Percentiles rank a stretch among this genome's conserved stretches.
Evolutionary conservation across 2,329 filamentous ascomycete species (phyloP).

Genomic region (Fonsecaea monophora): DNA sequence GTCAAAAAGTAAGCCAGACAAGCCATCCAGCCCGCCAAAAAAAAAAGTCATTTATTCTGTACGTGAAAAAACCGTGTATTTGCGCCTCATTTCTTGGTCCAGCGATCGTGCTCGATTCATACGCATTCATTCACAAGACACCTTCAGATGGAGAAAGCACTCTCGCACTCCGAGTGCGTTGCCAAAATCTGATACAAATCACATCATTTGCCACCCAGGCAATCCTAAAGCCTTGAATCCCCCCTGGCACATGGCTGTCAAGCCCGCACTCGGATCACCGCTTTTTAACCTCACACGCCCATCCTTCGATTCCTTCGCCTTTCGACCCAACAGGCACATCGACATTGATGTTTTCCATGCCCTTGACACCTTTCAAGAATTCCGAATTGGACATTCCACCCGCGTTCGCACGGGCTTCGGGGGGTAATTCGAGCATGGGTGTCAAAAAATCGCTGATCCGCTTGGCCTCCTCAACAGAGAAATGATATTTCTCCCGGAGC

Average conservation of each 20-base stretch:
- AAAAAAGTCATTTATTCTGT: constrained; percentile 16
- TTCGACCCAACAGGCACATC: constrained; percentile 78
- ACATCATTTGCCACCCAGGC: constrained; percentile 10
- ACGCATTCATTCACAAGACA: constrained; percentile 14
- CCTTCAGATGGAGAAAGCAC: constrained; percentile 1
- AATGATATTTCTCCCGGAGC: constrained; percentile 95
- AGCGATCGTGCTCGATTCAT: constrained; percentile 18
- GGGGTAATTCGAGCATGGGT: constrained; percentile 89
- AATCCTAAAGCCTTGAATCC: not conserved
- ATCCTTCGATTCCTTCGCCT: constrained; percentile 93
- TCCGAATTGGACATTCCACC: constrained; percentile 89
- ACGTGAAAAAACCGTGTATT: constrained; percentile 16
- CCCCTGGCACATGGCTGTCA: not conserved
- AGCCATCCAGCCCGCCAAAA: constrained; percentile 2
- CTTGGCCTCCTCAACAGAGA: constrained; percentile 79
- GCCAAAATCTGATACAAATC: constrained; percentile 10
- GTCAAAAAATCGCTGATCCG: constrained; percentile 81
- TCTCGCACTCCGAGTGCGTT: not conserved
- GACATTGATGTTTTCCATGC: constrained; percentile 82
- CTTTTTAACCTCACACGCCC: constrained; percentile 87
- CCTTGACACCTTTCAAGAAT: constrained; percentile 84
- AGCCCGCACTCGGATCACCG: constrained; percentile 56
- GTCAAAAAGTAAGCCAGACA: not conserved
- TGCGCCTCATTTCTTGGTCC: constrained; percentile 18
- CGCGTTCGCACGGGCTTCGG: constrained; percentile 89